phyloP scores from a whole-genome alignment of 2,329 filamentous ascomycete genomes.

The Fusarium sp. region DNA sequence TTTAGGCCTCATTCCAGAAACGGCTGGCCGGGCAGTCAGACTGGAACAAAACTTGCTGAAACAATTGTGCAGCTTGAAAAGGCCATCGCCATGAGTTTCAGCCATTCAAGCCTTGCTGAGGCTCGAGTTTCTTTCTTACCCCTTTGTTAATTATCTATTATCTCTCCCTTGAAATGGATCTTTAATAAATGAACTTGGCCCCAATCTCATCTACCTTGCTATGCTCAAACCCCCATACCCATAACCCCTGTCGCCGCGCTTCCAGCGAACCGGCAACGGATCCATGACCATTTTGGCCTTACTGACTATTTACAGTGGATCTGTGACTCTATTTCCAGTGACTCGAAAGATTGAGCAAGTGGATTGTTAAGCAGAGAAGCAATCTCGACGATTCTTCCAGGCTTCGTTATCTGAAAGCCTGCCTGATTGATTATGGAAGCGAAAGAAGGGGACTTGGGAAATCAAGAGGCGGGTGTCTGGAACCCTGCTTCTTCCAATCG shows the following conservation, averaged over 20 bases:
- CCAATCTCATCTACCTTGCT: constrained; percentile 37
- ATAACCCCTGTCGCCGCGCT: constrained; percentile 31
- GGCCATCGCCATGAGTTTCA: constrained; percentile 2
- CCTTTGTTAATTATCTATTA: constrained; percentile 17
- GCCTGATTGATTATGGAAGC: constrained; percentile 18
- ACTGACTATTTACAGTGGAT: constrained; percentile 34
- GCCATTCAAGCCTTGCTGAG: not conserved
- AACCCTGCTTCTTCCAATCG: constrained; percentile 15
- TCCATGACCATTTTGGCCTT: constrained; percentile 37
- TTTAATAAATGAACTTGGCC: constrained; percentile 35
- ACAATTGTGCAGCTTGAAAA: constrained; percentile 13
- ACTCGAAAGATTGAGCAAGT: constrained; percentile 18
- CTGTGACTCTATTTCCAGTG: constrained; percentile 37
- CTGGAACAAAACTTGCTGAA: constrained; percentile 10
- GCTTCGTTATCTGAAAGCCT: constrained; percentile 13
- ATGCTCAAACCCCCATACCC: constrained; percentile 34
- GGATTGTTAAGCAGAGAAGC: constrained; percentile 39
- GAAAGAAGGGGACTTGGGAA: not conserved
- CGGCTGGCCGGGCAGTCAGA: constrained; percentile 17
- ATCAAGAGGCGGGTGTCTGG: not conserved
- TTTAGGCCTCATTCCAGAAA: constrained; percentile 27
- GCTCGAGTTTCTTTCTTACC: not conserved
- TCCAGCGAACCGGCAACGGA: constrained; percentile 41
- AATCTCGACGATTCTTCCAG: constrained; percentile 26
- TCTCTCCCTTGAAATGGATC: constrained; percentile 18